Base-by-base conservation (phyloP, 1,139 yeast genomes). In the Zygoascus meyerae region DNA sequence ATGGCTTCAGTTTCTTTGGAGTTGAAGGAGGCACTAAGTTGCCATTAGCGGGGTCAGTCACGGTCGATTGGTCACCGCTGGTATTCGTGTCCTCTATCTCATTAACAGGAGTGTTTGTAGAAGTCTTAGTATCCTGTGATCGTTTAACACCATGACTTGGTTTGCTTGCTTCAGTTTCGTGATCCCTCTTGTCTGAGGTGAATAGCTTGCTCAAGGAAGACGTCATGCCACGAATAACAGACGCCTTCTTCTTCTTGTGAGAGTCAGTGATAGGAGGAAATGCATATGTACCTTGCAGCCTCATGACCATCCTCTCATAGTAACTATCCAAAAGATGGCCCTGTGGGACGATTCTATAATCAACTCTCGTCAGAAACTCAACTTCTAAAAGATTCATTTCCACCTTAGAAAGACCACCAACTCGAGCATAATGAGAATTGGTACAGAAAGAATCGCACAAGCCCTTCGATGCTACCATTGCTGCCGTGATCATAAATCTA, bases 361-460 rank as follows among this genome's bases (percentile, higher is more conserved):
- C 81, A 10, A 92, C 92, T 53, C 92, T 71, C 42, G 78, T 78
- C 46, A 92, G 73, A 59, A 92, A 89, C 65, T 92, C 97, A 48
- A 85, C 80, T 62, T 92, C 98, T 41, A 92, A 71, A 50, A 92
- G 75, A 64, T 92, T 92, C 55, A 92, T 71, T 64, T 92, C 98
- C 50, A 83, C 76, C 38, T 84, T 71, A 34, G 92, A 87, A 6
- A 92, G 83, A 54, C 98, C 98, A 1, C 98, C 98, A 15, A 92
- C 97, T 62, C 86, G 85, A 9, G 97, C 95, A 62, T 92, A 92
- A 64, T 90, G 97, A 34, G 83, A 78, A 64, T 90, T 92, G 5
- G 97, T 89, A 65, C 95, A 90, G 64, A 92, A 92, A 39, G 90
- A 83, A 65, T 92, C 98, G 64, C 95, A 94, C 57, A 92, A 73